Conservation (phyloP, 1,284 basidiomycete genomes). For the Leccinum fallax region DNA sequence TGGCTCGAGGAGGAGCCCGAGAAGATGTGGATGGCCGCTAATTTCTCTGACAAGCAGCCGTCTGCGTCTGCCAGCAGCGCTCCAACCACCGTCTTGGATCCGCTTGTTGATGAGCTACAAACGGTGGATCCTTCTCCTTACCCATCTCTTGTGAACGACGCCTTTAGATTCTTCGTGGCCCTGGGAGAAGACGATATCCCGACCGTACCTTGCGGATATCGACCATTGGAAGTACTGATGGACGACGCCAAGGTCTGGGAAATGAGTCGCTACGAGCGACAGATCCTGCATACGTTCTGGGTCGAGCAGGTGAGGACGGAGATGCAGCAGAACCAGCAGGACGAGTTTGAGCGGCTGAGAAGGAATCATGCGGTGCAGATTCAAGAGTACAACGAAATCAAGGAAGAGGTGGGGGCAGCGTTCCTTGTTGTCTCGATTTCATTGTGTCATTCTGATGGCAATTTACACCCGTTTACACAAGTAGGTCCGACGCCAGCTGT, state of each 20-base stretch:
- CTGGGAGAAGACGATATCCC: conserved; percentile 39
- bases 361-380: conserved; percentile 34
- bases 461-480: neutral
- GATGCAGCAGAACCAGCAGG: conserved; percentile 37
- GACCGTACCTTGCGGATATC: conserved; percentile 35
- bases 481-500: conserved; percentile 42
- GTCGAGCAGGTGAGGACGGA: conserved; percentile 28
- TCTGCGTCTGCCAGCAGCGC: neutral
- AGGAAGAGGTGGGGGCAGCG: conserved; percentile 37
- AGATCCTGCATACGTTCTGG: conserved; percentile 41
- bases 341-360: conserved; percentile 41
- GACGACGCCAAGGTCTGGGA: conserved; percentile 43
- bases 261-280: conserved; percentile 46
- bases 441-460: neutral
- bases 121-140: neutral
- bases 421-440: conserved; percentile 17
- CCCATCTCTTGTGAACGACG: conserved; percentile 18
- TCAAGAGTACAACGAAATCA: conserved; percentile 37
- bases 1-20: conserved; percentile 21
- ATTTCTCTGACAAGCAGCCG: neutral
- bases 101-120: neutral
- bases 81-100: neutral
- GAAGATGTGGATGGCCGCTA: conserved; percentile 34
- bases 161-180: conserved; percentile 37
- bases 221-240: conserved; percentile 41